Conservation (phyloP, 768 basidiomycete genomes). For the Mycena floridula region DNA sequence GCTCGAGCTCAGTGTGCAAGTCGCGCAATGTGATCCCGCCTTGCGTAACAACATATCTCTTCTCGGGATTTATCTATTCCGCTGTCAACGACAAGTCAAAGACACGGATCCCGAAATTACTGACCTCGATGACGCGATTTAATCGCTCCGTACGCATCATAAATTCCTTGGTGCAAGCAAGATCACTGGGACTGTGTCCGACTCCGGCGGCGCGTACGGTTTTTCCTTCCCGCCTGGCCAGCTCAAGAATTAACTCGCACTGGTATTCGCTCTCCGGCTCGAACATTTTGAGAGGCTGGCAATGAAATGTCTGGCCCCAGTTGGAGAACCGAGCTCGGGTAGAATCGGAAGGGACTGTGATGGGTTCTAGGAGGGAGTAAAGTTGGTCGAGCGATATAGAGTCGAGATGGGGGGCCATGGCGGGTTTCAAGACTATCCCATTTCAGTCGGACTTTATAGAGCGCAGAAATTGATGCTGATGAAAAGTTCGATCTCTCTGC, state of each 20-base stretch:
- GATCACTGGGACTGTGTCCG: conserved; percentile 90
- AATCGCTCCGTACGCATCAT: conserved; percentile 79
- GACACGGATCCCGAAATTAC: conserved; percentile 22
- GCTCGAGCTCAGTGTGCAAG: conserved; percentile 63
- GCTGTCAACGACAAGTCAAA: conserved; percentile 8
- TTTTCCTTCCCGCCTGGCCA: conserved; percentile 67
- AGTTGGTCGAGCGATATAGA: conserved; percentile 33
- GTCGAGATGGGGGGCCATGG: conserved; percentile 28
- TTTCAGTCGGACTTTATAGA: background rate
- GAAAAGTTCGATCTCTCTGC: background rate
- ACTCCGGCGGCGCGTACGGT: conserved; percentile 79
- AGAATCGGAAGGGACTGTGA: conserved; percentile 40
- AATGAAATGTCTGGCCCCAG: conserved; percentile 81
- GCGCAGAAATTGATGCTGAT: no score
- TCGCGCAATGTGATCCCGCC: conserved; percentile 74
- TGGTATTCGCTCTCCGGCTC: conserved; percentile 66
- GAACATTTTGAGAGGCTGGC: conserved; percentile 65
- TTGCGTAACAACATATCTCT: conserved; percentile 62
- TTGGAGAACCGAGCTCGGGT: conserved; percentile 57
- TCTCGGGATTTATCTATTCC: conserved; percentile 62
- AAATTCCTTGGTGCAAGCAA: conserved; percentile 84
- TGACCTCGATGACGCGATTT: conserved; percentile 70
- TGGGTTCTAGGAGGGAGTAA: conserved; percentile 52
- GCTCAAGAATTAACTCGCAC: conserved; percentile 70
- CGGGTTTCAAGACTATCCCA: conserved; percentile 4